phyloP scores from a whole-genome alignment of 176 grass and related monocot genomes.

The Cenchrus purpureus region DNA sequence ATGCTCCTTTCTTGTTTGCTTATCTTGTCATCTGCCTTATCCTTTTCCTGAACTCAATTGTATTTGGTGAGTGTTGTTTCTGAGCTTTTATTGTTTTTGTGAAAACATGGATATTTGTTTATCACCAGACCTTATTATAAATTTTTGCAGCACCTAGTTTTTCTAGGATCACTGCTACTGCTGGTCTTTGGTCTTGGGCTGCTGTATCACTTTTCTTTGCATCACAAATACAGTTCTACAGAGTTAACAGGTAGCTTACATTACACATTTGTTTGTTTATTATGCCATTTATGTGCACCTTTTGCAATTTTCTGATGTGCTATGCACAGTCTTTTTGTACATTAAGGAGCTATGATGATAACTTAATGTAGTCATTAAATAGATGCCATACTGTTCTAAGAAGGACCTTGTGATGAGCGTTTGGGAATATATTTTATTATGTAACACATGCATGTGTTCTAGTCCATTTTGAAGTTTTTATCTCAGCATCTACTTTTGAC shows the following conservation, averaged over 20 bases:
- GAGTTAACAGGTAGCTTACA: slow-evolving; percentile 78
- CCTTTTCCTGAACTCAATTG: slow-evolving; percentile 85
- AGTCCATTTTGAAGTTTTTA: background rate
- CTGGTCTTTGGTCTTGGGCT: slow-evolving; percentile 85
- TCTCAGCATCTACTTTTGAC: slow-evolving; percentile 20
- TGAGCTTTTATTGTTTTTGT: slow-evolving; percentile 23
- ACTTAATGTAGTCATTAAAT: slow-evolving; percentile 1
- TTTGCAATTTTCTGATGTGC: slow-evolving; percentile 9
- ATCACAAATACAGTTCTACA: slow-evolving; percentile 81
- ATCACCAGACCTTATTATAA: slow-evolving; percentile 42
- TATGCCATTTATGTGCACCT: slow-evolving; percentile 6
- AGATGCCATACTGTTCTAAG: background rate
- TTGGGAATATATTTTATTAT: slow-evolving; percentile 1
- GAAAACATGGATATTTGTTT: slow-evolving; percentile 30
- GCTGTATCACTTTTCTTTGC: slow-evolving; percentile 81
- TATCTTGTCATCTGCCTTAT: slow-evolving; percentile 61
- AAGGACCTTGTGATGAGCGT: slow-evolving; percentile 3
- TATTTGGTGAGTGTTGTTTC: slow-evolving; percentile 63
- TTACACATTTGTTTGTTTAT: slow-evolving; percentile 31
- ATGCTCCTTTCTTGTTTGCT: slow-evolving; percentile 76
- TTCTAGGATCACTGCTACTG: slow-evolving; percentile 71
- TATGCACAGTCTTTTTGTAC: slow-evolving; percentile 19
- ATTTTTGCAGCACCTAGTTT: slow-evolving; percentile 71
- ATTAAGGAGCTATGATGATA: slow-evolving; percentile 9
- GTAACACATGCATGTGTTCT: slow-evolving; percentile 7